Percentiles rank a stretch among this genome's conserved stretches.
These are phyloP conservation scores for Plantago lanceolata DNA, from an alignment of 305 asterid species.

Conservation along the genomic window DNA sequence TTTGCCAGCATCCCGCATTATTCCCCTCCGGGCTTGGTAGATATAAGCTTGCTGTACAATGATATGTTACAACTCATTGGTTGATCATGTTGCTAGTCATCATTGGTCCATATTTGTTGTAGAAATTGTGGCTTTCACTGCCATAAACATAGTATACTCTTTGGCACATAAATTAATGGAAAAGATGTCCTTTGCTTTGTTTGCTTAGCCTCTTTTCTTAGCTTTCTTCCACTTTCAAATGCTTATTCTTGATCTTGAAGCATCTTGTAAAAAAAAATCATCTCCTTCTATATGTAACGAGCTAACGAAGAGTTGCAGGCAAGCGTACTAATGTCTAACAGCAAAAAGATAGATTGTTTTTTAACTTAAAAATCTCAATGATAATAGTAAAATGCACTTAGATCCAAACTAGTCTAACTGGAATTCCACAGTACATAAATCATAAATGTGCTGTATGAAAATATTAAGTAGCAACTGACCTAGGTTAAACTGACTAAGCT, in stretches of 20 bases:
- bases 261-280: not conserved
- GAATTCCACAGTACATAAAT: too few species aligned
- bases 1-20: not conserved
- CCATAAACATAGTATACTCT: not conserved
- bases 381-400: too few species aligned
- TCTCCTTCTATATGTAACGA: too few species aligned
- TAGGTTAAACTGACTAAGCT: not conserved
- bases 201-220: not conserved
- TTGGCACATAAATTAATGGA: not conserved
- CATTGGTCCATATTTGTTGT: not conserved
- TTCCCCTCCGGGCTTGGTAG: constrained; percentile 5
- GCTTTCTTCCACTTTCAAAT: too few species aligned
- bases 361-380: too few species aligned
- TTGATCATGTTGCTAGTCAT: constrained; percentile 12
- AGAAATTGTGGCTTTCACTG: not conserved
- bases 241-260: not conserved
- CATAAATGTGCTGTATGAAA: too few species aligned
- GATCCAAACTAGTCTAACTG: too few species aligned
- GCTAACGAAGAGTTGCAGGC: too few species aligned
- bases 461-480: not conserved
- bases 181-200: not conserved
- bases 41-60: constrained; percentile 17
- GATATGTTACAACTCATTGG: constrained; percentile 17
- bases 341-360: too few species aligned
- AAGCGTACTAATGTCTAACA: too few species aligned